Evolutionary conservation across 176 grass and related monocot species (phyloP), one percentile per base, ranked within the genome.

Genomic region (Juncus effusus): DNA sequence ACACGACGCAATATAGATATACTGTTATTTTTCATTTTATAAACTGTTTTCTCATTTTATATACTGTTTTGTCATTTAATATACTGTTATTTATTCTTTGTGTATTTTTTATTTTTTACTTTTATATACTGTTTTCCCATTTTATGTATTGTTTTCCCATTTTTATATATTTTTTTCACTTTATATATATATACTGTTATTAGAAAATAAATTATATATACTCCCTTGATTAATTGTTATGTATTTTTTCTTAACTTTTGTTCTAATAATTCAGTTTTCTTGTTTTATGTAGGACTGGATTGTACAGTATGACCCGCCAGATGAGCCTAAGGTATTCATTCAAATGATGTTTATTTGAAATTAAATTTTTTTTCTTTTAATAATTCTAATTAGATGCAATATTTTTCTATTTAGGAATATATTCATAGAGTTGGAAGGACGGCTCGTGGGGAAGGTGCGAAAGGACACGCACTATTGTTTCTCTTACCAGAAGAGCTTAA

Each of bases 351-450:
- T 11, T 3, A 1, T 39, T 38, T 49, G 37, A 58, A 16, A n/a
- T 41, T 12, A 35, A 38, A 37, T 13, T 41, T 70, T n/a, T 15
- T 47, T 40, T 19, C 10, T 5, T 56, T 19, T 3, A 4, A 40
- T 9, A 11, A 69, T 61, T 61, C 56, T 49, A 14, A 67, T 10
- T 67, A n/a, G 38, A 57, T 36, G 15, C 12, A 45, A 2, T 58
- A 50, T 62, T 36, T 52, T 13, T 67, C 13, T 28, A 59, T 49
- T 28, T 66, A 82, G 80, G 73, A 76, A 52, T 82, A 82, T 56
- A 82, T 82, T 38, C 80, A 82, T 51, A 77, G 80, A 10, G 80
- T 82, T 57, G 80, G 80, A 10, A 64, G 80, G 57, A 82, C 80
- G 72, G 80, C 80, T 59, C 80, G 80, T 65, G 80, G 80, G 13